A percentile compares a stretch with the other conserved stretches of the same genome.
phyloP scores from a whole-genome alignment of 345 rosid species.

The Anacardium occidentale region DNA sequence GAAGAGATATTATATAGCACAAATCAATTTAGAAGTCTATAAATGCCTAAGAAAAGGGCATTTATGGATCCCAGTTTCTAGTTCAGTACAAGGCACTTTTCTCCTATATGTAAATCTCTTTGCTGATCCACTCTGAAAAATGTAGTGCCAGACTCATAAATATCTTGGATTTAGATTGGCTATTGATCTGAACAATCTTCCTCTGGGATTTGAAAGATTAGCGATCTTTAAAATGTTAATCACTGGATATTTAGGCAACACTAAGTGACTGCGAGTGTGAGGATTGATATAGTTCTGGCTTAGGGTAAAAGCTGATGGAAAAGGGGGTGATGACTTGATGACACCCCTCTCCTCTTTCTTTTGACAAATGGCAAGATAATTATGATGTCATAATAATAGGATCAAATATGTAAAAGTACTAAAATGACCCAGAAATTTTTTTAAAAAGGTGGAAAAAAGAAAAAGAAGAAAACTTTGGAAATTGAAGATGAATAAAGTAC shows the following conservation, averaged over 20 bases:
- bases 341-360: not conserved
- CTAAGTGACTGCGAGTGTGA: not conserved
- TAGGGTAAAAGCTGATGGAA: too few relatives aligned
- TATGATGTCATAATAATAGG: too few relatives aligned
- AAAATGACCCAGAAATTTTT: not conserved
- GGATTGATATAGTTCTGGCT: not conserved
- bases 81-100: not conserved
- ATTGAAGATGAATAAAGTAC: not conserved
- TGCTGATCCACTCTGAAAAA: not conserved
- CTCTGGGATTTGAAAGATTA: not conserved
- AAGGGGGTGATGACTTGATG: not conserved
- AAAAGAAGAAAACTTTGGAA: not conserved
- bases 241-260: not conserved
- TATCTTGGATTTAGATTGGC: constrained; percentile 2
- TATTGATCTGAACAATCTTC: not conserved
- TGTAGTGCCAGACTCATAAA: not conserved
- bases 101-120: not conserved
- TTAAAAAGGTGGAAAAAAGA: not conserved
- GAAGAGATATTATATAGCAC: too few relatives aligned
- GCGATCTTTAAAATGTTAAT: not conserved
- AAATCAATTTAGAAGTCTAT: too few relatives aligned
- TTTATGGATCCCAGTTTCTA: too few relatives aligned
- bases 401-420: not conserved
- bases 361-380: too few relatives aligned
- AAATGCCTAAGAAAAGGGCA: too few relatives aligned